These are phyloP conservation scores for Crithidia sp. DNA, from an alignment of 208 protist genomes.

Conservation along the genomic window DNA sequence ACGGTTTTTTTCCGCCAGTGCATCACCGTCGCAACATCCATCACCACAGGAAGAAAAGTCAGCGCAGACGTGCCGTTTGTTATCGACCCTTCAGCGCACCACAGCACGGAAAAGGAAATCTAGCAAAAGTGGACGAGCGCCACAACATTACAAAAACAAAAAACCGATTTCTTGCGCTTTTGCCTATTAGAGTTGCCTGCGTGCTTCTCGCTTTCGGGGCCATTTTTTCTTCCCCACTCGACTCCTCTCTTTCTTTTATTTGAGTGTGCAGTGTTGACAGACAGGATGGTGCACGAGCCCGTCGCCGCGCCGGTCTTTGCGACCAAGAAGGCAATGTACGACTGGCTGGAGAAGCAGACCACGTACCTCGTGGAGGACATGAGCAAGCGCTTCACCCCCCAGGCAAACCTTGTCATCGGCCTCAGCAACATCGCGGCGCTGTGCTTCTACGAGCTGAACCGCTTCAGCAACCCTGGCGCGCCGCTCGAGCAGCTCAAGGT, in stretches of 20 bases:
- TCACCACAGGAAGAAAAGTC: too few relatives aligned
- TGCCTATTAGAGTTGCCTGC: too few relatives aligned
- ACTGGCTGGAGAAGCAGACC: slow-evolving; percentile 56
- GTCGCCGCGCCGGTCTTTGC: slow-evolving; percentile 34
- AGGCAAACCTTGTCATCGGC: slow-evolving; percentile 65
- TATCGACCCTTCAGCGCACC: too few relatives aligned
- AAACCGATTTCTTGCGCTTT: too few relatives aligned
- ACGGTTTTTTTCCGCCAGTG: too few relatives aligned
- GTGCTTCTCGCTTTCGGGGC: not conserved
- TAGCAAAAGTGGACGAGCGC: too few relatives aligned
- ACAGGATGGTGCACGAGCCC: slow-evolving; percentile 24
- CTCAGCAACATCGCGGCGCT: slow-evolving; percentile 83
- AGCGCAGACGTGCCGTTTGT: too few relatives aligned
- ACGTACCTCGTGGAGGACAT: slow-evolving; percentile 49
- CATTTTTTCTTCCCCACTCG: not conserved
- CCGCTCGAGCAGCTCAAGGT: slow-evolving; percentile 61
- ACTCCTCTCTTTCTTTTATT: slow-evolving; percentile 6
- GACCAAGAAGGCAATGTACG: slow-evolving; percentile 71
- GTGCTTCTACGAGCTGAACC: slow-evolving; percentile 86
- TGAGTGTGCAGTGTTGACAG: not conserved
- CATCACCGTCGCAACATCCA: too few relatives aligned
- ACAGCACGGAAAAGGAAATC: too few relatives aligned
- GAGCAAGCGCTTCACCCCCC: slow-evolving; percentile 52
- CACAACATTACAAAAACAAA: too few relatives aligned
- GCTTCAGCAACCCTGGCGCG: slow-evolving; percentile 45